phyloP scores from a whole-genome alignment of 352 stramenopile genomes.

The Globisporangium radiosum region DNA sequence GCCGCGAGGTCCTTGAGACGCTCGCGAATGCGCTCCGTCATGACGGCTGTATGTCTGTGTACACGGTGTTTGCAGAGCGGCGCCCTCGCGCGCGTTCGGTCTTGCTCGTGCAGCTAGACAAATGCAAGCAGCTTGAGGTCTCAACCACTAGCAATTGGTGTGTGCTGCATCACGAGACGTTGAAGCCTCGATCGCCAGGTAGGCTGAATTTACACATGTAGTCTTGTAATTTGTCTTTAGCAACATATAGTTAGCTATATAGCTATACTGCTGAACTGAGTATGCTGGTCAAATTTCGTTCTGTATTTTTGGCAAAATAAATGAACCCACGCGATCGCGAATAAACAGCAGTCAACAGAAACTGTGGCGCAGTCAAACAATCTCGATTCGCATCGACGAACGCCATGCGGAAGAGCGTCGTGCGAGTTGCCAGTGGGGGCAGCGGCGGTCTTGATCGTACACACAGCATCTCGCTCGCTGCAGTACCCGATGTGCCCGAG shows the following conservation, averaged over 20 bases:
- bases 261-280: neutral
- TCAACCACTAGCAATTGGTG: too few species aligned
- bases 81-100: too few species aligned
- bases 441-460: neutral
- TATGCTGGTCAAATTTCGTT: too few species aligned
- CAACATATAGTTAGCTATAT: too few species aligned
- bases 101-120: too few species aligned
- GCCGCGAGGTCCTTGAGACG: slow-evolving; percentile 52
- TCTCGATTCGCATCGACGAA: neutral
- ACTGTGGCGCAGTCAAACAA: neutral
- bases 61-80: neutral
- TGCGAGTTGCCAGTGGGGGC: slow-evolving; percentile 13
- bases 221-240: too few species aligned
- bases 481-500: slow-evolving; percentile 6
- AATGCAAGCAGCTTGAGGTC: too few species aligned
- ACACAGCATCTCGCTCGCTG: slow-evolving; percentile 4
- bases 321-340: neutral
- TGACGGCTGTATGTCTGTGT: neutral
- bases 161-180: too few species aligned
- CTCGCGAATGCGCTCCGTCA: slow-evolving; percentile 25
- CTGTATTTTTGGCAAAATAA: too few species aligned
- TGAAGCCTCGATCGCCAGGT: too few species aligned
- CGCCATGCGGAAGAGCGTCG: slow-evolving; percentile 12
- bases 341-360: neutral
- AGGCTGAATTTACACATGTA: too few species aligned